Base-by-base conservation (phyloP, 2,329 filamentous ascomycete species). In the Neonectria coccinea region DNA sequence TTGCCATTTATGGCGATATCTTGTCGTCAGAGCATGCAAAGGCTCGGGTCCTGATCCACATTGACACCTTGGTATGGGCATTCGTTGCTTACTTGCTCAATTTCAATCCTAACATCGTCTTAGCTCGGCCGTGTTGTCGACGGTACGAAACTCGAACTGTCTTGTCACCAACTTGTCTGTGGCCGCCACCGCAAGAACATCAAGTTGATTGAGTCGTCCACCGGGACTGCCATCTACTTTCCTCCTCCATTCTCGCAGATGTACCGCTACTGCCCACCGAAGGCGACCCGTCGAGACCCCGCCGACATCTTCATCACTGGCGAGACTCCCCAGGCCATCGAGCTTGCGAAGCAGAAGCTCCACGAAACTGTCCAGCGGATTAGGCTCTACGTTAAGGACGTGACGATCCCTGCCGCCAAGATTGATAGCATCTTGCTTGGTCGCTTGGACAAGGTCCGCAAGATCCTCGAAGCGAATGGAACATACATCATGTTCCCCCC, bases 211-310 rank as follows among this genome's bases (percentile, higher is more conserved):
- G 96, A 99, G 80, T 97, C 96, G 14, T 89, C 92, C 29, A 98
- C 96, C 14, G 93, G 94, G 74, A 98, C 96, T 9, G 95, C 96
- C 68, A 98, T 99, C 74, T 99, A 99, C 82, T 98, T 99, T 76
- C 96, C 96, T 29, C 94, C 94, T 8, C 92, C 95, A 1, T 98
- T 98, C 77, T 94, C 95, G 14, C 90, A 91, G 64, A 90, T 97
- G 69, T 97, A 96, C 76, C 92, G 93, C 64, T 99, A 97, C 78
- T 92, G 90, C 57, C 94, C 95, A 1, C 89, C 89, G 8, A 93
- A 92, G 69, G 94, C 94, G 20, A 89, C 89, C 60, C 89, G 92
- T 63, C 90, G 96, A 70, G 92, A 94, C 56, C 91, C 95, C 36
- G 90, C 94, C 75, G 92, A 97, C 75, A 93, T 99, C 66, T 97